Evolutionary conservation across 2,329 filamentous ascomycete genomes (phyloP), one percentile per base, ranked within the genome.

Genomic region (Periconia sp.): DNA sequence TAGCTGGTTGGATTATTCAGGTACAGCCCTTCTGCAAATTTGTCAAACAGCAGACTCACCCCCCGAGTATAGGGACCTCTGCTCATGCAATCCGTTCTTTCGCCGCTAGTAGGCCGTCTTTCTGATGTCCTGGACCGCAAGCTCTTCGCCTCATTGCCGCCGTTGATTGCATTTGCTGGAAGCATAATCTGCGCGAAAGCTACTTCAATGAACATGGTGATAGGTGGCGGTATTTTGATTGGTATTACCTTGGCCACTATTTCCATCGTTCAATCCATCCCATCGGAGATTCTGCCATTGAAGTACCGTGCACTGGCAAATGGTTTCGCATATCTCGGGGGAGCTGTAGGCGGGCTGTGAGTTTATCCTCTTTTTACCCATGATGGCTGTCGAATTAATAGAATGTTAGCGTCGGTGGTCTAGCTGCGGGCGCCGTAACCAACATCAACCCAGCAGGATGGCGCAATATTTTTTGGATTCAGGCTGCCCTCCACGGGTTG

Each of bases 401-500:
- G 1, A 44, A 35, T 5, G 31, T 47, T 50, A 81, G 79, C 1
- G 68, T 82, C 15, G 82, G 80, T 13, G 67, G 72, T 13, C 71
- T 84, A 5, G 77, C 78, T 23, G 80, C 81, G 7, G 82, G 82
- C 2, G 81, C 76, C 8, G 77, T 83, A 2, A 82, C 82, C 0
- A 80, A 82, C 53, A 63, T 75, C 13, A 71, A 72, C 48, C 57
- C 73, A 0, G 70, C 65, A 1, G 82, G 82, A 18, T 85, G 82
- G 82, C 74, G 82, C 1, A 76, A 78, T 58, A 84, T 85, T 58
- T 85, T 83, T 62, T 85, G 82, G 82, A 82, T 84, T 14, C 82
- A 84, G 65, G 81, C 81, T 1, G 81, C 73, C 7, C 79, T 84
- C 54, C 81, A 83, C 55, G 74, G 75, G 9, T 66, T 76, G 14